Percentiles rank a stretch among this genome's conserved stretches.
These are phyloP conservation scores for Phalaenopsis hybrid DNA, from an alignment of 116 monocot species.

Conservation along the genomic window DNA sequence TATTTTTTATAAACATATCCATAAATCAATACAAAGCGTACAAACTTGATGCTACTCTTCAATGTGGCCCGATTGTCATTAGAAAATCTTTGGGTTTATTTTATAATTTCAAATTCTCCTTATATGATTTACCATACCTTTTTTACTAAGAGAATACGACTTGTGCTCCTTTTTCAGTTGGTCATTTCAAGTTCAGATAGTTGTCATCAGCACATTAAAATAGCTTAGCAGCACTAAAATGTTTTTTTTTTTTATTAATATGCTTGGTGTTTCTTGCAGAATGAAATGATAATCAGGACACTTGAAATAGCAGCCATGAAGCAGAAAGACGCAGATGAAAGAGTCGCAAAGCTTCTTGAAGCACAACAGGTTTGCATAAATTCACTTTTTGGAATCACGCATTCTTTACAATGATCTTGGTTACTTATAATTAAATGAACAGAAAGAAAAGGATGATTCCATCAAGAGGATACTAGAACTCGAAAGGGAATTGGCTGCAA, in stretches of 20 bases:
- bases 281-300: conserved; percentile 1
- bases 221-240: not conserved
- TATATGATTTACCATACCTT: not conserved
- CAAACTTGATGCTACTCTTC: not conserved
- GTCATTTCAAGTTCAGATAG: not conserved
- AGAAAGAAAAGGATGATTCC: conserved; percentile 51
- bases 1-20: not conserved
- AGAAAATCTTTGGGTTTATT: not conserved
- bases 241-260: not conserved
- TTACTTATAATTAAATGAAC: conserved; percentile 3
- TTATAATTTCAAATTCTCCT: not conserved
- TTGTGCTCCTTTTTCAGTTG: not conserved
- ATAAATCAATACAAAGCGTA: not conserved
- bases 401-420: not conserved
- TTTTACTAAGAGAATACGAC: not conserved
- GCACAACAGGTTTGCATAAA: conserved; percentile 38
- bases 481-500: conserved; percentile 49
- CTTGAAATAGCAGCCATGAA: conserved; percentile 26
- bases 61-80: not conserved
- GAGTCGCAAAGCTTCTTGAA: conserved; percentile 40
- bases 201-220: not conserved
- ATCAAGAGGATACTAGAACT: conserved; percentile 30
- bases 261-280: conserved; percentile 7
- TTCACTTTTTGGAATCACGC: not conserved
- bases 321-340: conserved; percentile 42